phyloP scores from a whole-genome alignment of 768 basidiomycete species.

The Hydnomerulius pinastri region DNA sequence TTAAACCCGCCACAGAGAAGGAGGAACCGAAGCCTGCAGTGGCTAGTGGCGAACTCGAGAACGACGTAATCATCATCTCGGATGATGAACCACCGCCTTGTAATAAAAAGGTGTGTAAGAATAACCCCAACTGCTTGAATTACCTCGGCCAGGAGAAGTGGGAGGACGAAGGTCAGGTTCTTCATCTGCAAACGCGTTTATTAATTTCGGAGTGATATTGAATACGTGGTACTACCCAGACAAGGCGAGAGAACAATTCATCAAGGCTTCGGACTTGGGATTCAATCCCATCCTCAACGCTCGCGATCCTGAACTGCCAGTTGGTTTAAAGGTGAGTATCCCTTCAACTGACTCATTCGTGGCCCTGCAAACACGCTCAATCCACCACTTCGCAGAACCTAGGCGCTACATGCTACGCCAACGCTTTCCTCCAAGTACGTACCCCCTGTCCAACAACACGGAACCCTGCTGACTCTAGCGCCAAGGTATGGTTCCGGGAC shows the following conservation, averaged over 20 bases:
- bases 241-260: conserved; percentile 49
- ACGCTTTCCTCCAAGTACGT: conserved; percentile 86
- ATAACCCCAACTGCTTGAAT: conserved; percentile 85
- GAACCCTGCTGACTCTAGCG: conserved; percentile 5
- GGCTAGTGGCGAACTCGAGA: conserved; percentile 48
- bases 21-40: conserved; percentile 12
- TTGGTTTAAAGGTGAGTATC: conserved; percentile 70
- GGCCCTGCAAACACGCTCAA: conserved; percentile 2
- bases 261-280: conserved; percentile 54
- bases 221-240: conserved; percentile 39
- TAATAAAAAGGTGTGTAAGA: conserved; percentile 63
- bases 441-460: background rate
- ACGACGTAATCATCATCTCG: conserved; percentile 69
- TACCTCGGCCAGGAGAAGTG: conserved; percentile 84
- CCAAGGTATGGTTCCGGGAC: conserved; percentile 91
- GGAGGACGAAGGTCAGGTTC: conserved; percentile 65
- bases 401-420: conserved; percentile 96
- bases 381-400: conserved; percentile 63
- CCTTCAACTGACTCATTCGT: background rate
- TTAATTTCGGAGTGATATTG: background rate
- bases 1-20: conserved; percentile 7
- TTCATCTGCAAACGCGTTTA: conserved; percentile 12
- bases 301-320: conserved; percentile 59
- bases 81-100: conserved; percentile 65
- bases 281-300: conserved; percentile 52